Percentiles rank a stretch among this genome's conserved stretches.
Evolutionary conservation across 345 rosid species (phyloP).

Genomic region (Hypericum perforatum): DNA sequence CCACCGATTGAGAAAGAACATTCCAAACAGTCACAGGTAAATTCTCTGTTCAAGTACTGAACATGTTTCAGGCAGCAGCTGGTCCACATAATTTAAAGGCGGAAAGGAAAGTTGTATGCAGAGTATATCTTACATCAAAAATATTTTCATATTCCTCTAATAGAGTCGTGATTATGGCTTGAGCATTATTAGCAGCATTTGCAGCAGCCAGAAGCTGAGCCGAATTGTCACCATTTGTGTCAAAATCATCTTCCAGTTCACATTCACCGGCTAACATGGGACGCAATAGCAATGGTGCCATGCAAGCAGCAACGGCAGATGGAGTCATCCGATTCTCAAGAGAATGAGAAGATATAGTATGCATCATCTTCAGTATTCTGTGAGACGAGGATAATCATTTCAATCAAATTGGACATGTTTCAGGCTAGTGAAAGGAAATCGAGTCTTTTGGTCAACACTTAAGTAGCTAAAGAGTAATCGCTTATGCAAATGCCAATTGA

Average conservation of each 20-base stretch:
- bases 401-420: conserved; percentile 10
- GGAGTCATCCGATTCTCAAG: conserved; percentile 88
- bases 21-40: too few relatives aligned
- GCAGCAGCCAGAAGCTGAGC: conserved; percentile 99
- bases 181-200: conserved; percentile 94
- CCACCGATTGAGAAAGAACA: too few relatives aligned
- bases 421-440: conserved; percentile 4
- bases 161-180: conserved; percentile 71
- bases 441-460: conserved; percentile 11
- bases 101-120: too few relatives aligned
- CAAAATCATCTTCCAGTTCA: conserved; percentile 87
- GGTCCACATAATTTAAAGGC: too few relatives aligned
- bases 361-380: conserved; percentile 97
- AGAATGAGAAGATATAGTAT: conserved; percentile 64
- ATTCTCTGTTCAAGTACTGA: too few relatives aligned
- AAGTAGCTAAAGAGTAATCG: neutral
- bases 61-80: too few relatives aligned
- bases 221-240: conserved; percentile 70
- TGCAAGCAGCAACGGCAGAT: conserved; percentile 99
- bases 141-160: conserved; percentile 81
- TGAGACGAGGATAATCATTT: conserved; percentile 15
- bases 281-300: conserved; percentile 95
- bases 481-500: too few relatives aligned
- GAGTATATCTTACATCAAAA: conserved; percentile 64
- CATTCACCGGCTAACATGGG: conserved; percentile 96